These are phyloP conservation scores for Thraustochytrium sp. DNA, from an alignment of 352 stramenopile genomes.

Conservation along the genomic window DNA sequence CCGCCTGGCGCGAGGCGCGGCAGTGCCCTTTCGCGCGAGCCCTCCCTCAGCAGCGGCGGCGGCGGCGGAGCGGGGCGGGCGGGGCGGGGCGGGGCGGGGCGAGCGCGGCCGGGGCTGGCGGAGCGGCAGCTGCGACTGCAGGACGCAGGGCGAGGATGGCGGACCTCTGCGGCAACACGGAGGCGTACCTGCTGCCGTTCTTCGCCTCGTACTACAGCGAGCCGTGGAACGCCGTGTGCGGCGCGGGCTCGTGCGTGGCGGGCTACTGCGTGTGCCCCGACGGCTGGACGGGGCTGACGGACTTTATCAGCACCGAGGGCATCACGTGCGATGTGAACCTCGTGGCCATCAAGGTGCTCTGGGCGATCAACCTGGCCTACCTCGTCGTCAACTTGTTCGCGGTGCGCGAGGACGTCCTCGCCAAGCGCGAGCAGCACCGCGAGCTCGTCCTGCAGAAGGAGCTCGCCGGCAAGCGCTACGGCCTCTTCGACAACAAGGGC, in stretches of 20 bases:
- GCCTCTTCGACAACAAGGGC: constrained; percentile 10
- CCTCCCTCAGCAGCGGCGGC: too few species aligned
- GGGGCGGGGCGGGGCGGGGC: too few species aligned
- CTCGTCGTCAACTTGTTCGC: not conserved
- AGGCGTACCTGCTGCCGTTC: not conserved
- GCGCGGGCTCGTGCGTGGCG: not conserved
- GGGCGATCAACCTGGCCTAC: constrained; percentile 8
- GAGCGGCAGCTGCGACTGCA: too few species aligned
- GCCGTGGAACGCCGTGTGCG: not conserved
- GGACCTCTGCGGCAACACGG: not conserved
- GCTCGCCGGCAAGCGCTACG: not conserved
- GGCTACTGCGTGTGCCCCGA: constrained; percentile 5
- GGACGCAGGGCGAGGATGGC: not conserved
- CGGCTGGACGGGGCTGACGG: not conserved
- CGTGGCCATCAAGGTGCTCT: constrained; percentile 6
- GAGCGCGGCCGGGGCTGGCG: too few species aligned
- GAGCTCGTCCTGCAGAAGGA: not conserved
- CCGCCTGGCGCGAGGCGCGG: too few species aligned
- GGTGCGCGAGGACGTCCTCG: not conserved
- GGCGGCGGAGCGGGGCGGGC: too few species aligned
- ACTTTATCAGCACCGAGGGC: constrained; percentile 3
- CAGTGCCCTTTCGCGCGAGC: too few species aligned
- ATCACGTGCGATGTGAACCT: not conserved
- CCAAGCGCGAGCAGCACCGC: not conserved
- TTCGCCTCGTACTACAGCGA: not conserved